Evolutionary conservation across 768 basidiomycete genomes (phyloP).

Genomic region (Phaffia tasmanica): DNA sequence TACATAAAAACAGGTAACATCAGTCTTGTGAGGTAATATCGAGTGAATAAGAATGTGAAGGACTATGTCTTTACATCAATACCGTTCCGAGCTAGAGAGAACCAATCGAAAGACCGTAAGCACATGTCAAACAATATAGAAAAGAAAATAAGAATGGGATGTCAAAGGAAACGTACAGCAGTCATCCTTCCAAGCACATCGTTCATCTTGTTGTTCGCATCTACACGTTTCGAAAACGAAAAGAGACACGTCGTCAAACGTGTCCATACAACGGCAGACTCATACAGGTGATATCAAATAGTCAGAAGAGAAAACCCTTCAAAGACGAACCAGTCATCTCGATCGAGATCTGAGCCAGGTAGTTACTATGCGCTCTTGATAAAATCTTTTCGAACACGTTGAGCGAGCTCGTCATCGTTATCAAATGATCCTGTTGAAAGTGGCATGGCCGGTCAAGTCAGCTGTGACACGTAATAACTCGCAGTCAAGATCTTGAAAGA

Average conservation of each 20-base stretch:
- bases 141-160: constrained; percentile 30
- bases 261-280: no score
- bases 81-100: no score
- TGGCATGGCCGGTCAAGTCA: neutral
- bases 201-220: constrained; percentile 98
- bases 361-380: constrained; percentile 96
- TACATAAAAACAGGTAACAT: neutral
- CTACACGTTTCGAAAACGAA: constrained; percentile 40
- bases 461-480: neutral
- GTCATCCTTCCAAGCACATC: constrained; percentile 64
- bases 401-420: constrained; percentile 69
- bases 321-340: constrained; percentile 62
- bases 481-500: neutral
- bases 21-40: neutral
- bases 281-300: neutral
- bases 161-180: constrained; percentile 79
- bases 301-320: neutral
- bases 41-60: neutral
- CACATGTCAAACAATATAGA: no score
- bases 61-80: neutral
- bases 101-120: no score
- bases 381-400: constrained; percentile 99
- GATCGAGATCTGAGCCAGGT: constrained; percentile 97
- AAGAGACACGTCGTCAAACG: neutral
- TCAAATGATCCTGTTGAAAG: constrained; percentile 66